Base-by-base conservation (phyloP, 192 early-diverging fungal genomes). In the Umbelopsis sp. region DNA sequence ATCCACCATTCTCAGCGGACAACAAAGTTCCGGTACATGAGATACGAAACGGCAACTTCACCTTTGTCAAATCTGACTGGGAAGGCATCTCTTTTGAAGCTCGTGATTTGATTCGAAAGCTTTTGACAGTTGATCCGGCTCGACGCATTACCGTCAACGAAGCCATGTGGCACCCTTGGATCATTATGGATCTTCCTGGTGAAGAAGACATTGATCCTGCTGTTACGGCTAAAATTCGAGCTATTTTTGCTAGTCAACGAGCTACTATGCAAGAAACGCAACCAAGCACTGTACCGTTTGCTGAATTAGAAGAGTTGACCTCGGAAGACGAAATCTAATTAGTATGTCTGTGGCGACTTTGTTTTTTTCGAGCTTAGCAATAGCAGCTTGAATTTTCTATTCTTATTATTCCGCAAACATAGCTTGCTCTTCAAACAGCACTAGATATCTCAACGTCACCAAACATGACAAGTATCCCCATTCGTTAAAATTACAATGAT, bases 1-100 rank as follows among this genome's bases (percentile, higher is more conserved):
- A 88, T 72, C 92, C 92, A 23, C 96, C 96, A 27, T 98, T 98
- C 74, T 61, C 21, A 12, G 55, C 55, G 1, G 55, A 61, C 30
- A 18, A 15, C 55, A 77, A 67, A 77, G 69, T 69, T 16, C 78
- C 91, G 12, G 84, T 87, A 68, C 74, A 86, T 37, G 88, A 88
- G 71, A 90, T 93, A 50, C 77, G 88, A 74, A 78, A 84, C n/a
- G 91, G 91, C 20, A 81, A 84, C 46, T 96, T 91, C 78, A 80
- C 84, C 41, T 97, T 96, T 74, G 90, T 89, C 11, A 78, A 85
- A 37, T 89, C 90, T 1, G 88, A 90, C 77, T 97, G 95, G 95
- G 90, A 94, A 68, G 71, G 80, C 21, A 79, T 93, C 30, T 90
- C 91, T 30, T 80, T 82, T 3, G 82, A 83, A 74, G 72, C 90